A percentile compares a stretch with the other conserved stretches of the same genome.
phyloP scores from a whole-genome alignment of 2,329 filamentous ascomycete species.

The Pleomassaria siparia region DNA sequence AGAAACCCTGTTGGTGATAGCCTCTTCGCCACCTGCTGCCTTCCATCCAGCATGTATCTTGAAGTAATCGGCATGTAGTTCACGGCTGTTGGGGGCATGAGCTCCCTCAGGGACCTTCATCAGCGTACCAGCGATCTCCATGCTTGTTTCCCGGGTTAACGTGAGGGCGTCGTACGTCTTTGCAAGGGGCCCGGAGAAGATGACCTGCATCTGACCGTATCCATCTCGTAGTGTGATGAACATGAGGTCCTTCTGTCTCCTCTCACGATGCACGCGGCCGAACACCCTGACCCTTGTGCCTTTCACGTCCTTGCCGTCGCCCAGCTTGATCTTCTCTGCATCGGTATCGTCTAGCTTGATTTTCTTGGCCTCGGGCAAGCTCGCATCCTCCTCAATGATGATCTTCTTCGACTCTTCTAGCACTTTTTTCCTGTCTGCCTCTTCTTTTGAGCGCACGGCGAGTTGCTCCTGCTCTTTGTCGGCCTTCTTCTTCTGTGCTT shows the following conservation, averaged over 20 bases:
- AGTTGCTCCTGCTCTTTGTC: constrained; percentile 74
- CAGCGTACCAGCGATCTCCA: constrained; percentile 83
- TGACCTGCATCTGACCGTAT: constrained; percentile 81
- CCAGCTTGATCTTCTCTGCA: constrained; percentile 56
- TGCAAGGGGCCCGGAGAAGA: constrained; percentile 77
- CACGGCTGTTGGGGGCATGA: constrained; percentile 79
- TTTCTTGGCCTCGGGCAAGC: constrained; percentile 71
- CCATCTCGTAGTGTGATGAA: constrained; percentile 88
- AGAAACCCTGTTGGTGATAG: constrained; percentile 82
- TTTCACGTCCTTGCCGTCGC: constrained; percentile 55
- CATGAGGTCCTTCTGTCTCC: constrained; percentile 79
- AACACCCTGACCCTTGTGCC: constrained; percentile 77
- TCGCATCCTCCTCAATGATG: constrained; percentile 67
- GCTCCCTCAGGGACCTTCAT: constrained; percentile 75
- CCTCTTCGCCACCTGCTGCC: constrained; percentile 83
- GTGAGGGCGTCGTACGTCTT: constrained; percentile 91
- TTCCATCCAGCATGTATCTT: constrained; percentile 66
- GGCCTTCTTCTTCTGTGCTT: constrained; percentile 80
- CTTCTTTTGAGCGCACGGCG: constrained; percentile 71
- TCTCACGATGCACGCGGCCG: constrained; percentile 79
- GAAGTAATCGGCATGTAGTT: constrained; percentile 90
- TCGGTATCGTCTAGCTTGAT: constrained; percentile 76
- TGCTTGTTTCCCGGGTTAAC: constrained; percentile 82
- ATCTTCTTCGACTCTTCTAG: constrained; percentile 84
- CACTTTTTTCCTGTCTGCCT: constrained; percentile 68